Evolutionary conservation across 1,139 yeast species (phyloP), one percentile per base, ranked within the genome.

Genomic region (Blastobotrys illinoisensis): DNA sequence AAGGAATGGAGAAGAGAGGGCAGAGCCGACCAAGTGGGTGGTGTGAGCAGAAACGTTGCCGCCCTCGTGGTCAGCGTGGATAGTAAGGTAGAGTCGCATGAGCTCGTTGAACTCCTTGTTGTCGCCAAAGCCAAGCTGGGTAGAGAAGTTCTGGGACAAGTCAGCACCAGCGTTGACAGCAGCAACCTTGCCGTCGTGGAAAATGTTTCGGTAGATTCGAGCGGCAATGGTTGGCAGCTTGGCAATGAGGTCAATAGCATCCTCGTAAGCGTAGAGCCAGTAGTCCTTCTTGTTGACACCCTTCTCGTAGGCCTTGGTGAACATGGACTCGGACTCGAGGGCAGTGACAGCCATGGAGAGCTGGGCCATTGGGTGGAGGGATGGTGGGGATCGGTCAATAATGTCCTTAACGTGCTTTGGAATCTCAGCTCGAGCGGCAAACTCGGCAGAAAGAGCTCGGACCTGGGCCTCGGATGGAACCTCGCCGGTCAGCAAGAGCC

Each of bases 41-140:
- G 97, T 84, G 79, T 91, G 98, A 53, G 97, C 97, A 60, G 97
- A 88, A 60, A 91, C 98, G 71, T 91, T 91, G 76, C 98, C 98
- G 78, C 97, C 97, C 79, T 91, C 98, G 78, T 91, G 98, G 75
- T 91, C 97, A 58, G 96, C 86, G 82, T 91, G 98, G 75, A 91
- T 87, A 68, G 97, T 88, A 73, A 91, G 81, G 83, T 91, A 91
- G 71, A 91, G 82, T 80, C 98, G 88, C 86, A 91, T 83, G 71
- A 91, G 83, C 78, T 91, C 96, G 62, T 86, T 80, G 74, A 91
- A 90, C 77, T 86, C 89, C 70, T 76, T 72, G 79, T 86, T 82
- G 69, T 79, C 80, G 71, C 89, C 90, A 76, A 78, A 88, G 70
- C 99, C 97, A 69, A 91, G 81, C 76, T 87, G 79, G 71, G 77